These are phyloP conservation scores for Annulohypoxylon truncatum DNA, from an alignment of 2,329 filamentous ascomycete species.

Conservation along the genomic window DNA sequence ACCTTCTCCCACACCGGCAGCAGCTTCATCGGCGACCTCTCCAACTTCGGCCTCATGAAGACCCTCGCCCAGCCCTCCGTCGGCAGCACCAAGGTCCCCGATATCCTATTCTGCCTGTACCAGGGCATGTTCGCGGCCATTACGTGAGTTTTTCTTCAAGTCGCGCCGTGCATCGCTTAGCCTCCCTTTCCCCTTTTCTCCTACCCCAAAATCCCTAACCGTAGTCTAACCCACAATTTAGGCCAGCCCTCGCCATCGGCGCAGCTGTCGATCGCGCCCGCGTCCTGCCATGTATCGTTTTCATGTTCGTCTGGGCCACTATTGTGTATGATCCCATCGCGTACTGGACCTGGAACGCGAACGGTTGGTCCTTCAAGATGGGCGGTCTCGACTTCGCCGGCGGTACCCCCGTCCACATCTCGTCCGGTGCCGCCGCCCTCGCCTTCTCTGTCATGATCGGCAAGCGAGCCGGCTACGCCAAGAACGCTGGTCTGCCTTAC, in stretches of 20 bases:
- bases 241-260: constrained; percentile 68
- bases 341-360: constrained; percentile 82
- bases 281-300: constrained; percentile 70
- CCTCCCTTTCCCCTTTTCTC: not conserved
- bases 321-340: constrained; percentile 79
- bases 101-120: constrained; percentile 86
- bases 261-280: constrained; percentile 71
- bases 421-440: constrained; percentile 76
- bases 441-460: constrained; percentile 80
- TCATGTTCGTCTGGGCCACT: constrained; percentile 78
- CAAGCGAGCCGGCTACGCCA: constrained; percentile 72
- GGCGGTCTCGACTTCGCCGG: constrained; percentile 80
- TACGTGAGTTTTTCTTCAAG: constrained; percentile 69
- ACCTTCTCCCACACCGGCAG: constrained; percentile 85
- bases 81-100: constrained; percentile 77
- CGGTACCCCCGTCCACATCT: constrained; percentile 80
- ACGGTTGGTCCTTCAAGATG: constrained; percentile 76
- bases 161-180: not conserved
- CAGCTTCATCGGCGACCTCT: constrained; percentile 80
- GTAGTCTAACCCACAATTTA: constrained; percentile 42
- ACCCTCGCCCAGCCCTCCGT: constrained; percentile 81
- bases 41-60: constrained; percentile 84
- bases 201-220: constrained; percentile 3
- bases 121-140: constrained; percentile 92
- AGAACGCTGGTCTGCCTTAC: constrained; percentile 71